Evolutionary conservation across 495 filamentous ascomycete genomes (phyloP).

Genomic region (Penicillium macrosclerotiorum): DNA sequence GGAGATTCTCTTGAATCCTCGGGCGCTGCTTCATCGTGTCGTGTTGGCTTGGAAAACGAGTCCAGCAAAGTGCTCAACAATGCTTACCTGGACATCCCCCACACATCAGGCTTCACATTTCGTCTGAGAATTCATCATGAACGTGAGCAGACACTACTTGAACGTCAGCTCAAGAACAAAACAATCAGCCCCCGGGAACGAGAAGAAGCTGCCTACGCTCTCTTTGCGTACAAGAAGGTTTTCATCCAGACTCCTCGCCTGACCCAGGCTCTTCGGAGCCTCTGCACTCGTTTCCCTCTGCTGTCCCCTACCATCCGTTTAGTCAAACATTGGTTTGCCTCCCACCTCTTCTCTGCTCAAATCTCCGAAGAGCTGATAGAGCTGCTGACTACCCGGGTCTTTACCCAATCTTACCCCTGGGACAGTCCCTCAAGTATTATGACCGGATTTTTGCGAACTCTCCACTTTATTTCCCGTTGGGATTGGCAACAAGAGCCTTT

Average conservation of each 20-base stretch:
- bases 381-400: slow-evolving; percentile 69
- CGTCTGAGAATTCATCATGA: slow-evolving; percentile 66
- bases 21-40: slow-evolving; percentile 50
- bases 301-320: slow-evolving; percentile 85
- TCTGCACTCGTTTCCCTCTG: slow-evolving; percentile 76
- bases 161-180: slow-evolving; percentile 73
- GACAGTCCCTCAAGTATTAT: slow-evolving; percentile 70
- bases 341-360: slow-evolving; percentile 74
- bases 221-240: slow-evolving; percentile 66
- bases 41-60: slow-evolving; percentile 78
- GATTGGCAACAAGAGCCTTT: slow-evolving; percentile 86
- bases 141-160: slow-evolving; percentile 77
- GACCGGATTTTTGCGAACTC: slow-evolving; percentile 77
- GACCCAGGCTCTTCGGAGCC: slow-evolving; percentile 72
- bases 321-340: slow-evolving; percentile 83
- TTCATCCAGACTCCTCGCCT: slow-evolving; percentile 75
- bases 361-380: slow-evolving; percentile 80
- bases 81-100: slow-evolving; percentile 78
- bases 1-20: slow-evolving; percentile 63
- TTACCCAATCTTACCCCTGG: slow-evolving; percentile 84
- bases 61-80: slow-evolving; percentile 65
- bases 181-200: slow-evolving; percentile 55
- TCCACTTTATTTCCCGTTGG: slow-evolving; percentile 77
- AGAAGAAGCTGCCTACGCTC: slow-evolving; percentile 63
- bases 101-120: slow-evolving; percentile 62